Evolutionary conservation across 345 rosid species (phyloP).

Genomic region (Viola odorata): DNA sequence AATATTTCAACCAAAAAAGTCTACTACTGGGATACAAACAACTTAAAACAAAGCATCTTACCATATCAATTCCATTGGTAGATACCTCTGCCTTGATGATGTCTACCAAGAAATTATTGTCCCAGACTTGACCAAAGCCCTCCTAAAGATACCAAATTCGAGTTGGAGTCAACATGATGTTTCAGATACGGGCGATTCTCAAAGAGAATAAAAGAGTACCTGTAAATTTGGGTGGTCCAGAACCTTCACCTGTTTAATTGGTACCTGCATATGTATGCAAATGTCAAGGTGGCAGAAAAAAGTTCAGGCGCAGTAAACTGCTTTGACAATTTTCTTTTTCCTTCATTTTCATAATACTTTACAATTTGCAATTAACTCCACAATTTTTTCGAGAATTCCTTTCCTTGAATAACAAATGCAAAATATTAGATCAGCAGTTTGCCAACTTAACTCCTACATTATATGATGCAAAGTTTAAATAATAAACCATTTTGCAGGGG

Average conservation of each 20-base stretch:
- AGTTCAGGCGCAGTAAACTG: background rate
- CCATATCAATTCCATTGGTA: constrained; percentile 43
- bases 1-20: background rate
- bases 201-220: constrained; percentile 28
- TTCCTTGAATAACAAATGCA: too few species aligned
- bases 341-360: too few species aligned
- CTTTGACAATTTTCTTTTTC: background rate
- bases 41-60: constrained; percentile 24
- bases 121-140: constrained; percentile 77
- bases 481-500: too few species aligned
- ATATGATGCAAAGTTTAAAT: background rate
- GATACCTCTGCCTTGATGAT: constrained; percentile 57
- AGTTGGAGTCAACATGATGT: constrained; percentile 5
- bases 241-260: constrained; percentile 52
- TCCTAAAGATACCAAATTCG: constrained; percentile 40
- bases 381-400: too few species aligned
- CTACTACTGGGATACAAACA: constrained; percentile 3
- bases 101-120: constrained; percentile 47
- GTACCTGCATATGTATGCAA: constrained; percentile 41
- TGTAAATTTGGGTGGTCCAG: constrained; percentile 64
- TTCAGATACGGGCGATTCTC: background rate
- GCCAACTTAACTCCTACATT: too few species aligned
- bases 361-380: too few species aligned
- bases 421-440: too few species aligned
- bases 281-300: background rate